phyloP scores from a whole-genome alignment of 345 rosid genomes.

The Excoecaria agallocha region DNA sequence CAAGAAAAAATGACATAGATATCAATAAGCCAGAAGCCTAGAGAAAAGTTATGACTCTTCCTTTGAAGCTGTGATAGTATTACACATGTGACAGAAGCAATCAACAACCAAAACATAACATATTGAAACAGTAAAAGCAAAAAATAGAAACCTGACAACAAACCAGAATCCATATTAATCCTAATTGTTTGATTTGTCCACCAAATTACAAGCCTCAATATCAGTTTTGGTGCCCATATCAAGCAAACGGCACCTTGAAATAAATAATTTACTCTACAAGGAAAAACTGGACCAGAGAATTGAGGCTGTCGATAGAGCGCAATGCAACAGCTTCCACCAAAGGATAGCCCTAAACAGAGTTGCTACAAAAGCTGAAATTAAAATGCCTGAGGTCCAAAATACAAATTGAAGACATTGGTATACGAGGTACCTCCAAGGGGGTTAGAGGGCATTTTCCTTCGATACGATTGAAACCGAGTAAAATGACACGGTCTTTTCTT shows the following conservation, averaged over 20 bases:
- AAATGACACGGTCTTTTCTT: constrained; percentile 56
- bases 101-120: background rate
- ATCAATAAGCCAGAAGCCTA: background rate
- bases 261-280: background rate
- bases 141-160: background rate
- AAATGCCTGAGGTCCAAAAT: constrained; percentile 8
- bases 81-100: background rate
- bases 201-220: background rate
- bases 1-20: background rate
- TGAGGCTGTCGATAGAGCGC: background rate
- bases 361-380: background rate
- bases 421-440: constrained; percentile 73
- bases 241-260: constrained; percentile 1
- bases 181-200: background rate
- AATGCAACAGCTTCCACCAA: constrained; percentile 36
- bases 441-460: constrained; percentile 93
- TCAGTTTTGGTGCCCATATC: background rate
- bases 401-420: constrained; percentile 1
- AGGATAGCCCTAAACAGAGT: background rate
- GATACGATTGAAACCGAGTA: constrained; percentile 72
- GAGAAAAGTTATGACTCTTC: background rate
- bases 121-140: background rate
- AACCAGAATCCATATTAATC: background rate
- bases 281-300: background rate
- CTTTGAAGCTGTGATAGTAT: background rate